These are phyloP conservation scores for Wickerhamomyces chaumierensis DNA, from an alignment of 805 yeast genomes.

Conservation along the genomic window DNA sequence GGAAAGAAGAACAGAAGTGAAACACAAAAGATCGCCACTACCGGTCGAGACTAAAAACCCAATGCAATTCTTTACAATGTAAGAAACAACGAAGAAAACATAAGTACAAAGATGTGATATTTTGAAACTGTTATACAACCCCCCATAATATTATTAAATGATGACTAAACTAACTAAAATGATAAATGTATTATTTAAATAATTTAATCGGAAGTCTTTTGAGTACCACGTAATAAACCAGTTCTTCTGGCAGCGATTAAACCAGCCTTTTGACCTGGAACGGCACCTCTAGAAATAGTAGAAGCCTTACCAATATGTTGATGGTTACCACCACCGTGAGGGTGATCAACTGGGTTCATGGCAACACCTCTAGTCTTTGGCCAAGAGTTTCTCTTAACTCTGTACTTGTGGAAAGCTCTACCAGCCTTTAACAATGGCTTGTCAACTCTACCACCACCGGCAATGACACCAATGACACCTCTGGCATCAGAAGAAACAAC, in stretches of 20 bases:
- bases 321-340: constrained; percentile 99
- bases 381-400: constrained; percentile 99
- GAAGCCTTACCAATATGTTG: constrained; percentile 99
- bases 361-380: constrained; percentile 99
- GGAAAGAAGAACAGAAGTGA: too few species aligned
- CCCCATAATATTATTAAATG: constrained; percentile 15
- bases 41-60: too few species aligned
- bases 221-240: constrained; percentile 99
- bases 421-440: constrained; percentile 99
- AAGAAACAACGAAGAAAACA: background rate
- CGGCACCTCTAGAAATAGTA: constrained; percentile 98
- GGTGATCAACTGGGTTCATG: constrained; percentile 99
- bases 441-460: constrained; percentile 99
- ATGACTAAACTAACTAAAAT: constrained; percentile 12
- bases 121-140: constrained; percentile 13
- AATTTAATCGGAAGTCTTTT: constrained; percentile 71
- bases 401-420: constrained; percentile 99
- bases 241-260: constrained; percentile 99
- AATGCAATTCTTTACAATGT: background rate
- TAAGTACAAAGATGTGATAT: background rate
- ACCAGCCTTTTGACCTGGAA: constrained; percentile 99
- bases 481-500: constrained; percentile 90
- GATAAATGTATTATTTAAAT: constrained; percentile 7
- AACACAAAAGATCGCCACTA: too few species aligned
- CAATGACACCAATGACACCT: constrained; percentile 99